Evolutionary conservation across 768 basidiomycete genomes (phyloP).

Genomic region (Chalciporus piperatus): DNA sequence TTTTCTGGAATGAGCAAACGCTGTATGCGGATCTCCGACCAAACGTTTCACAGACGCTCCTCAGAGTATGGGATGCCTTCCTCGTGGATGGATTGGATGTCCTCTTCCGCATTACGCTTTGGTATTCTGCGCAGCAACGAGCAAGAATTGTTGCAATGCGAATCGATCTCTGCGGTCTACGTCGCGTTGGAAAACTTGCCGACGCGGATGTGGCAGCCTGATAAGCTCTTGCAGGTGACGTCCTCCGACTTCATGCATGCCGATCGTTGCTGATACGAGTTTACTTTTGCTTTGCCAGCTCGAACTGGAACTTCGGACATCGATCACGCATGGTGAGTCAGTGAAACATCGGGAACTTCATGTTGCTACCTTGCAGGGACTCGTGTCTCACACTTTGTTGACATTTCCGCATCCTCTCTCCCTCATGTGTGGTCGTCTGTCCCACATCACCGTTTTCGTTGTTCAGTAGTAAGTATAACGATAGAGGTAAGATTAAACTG

Average conservation of each 20-base stretch:
- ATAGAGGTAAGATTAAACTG: slow-evolving; percentile 12
- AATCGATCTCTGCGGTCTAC: slow-evolving; percentile 86
- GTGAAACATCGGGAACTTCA: slow-evolving; percentile 53
- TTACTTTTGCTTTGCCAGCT: slow-evolving; percentile 33
- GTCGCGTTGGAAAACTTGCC: slow-evolving; percentile 87
- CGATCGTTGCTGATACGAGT: not conserved
- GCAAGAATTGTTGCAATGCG: slow-evolving; percentile 76
- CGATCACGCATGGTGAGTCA: slow-evolving; percentile 54
- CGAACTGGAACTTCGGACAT: slow-evolving; percentile 55
- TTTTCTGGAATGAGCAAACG: not conserved
- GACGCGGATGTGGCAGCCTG: slow-evolving; percentile 90
- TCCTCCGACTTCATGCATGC: not conserved
- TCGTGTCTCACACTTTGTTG: slow-evolving; percentile 31
- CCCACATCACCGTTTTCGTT: not conserved
- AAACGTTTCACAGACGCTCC: slow-evolving; percentile 63
- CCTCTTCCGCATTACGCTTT: slow-evolving; percentile 84
- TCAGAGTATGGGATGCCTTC: slow-evolving; percentile 95
- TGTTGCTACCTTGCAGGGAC: slow-evolving; percentile 41
- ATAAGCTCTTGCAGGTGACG: slow-evolving; percentile 80
- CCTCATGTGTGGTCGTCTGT: no score
- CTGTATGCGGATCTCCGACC: not conserved
- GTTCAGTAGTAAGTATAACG: not conserved
- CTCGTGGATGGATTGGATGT: slow-evolving; percentile 91
- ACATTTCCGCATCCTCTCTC: not conserved
- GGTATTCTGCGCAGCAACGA: slow-evolving; percentile 84